Base-by-base conservation (phyloP, 192 early-diverging fungal species). In the Phycomyces nitens region DNA sequence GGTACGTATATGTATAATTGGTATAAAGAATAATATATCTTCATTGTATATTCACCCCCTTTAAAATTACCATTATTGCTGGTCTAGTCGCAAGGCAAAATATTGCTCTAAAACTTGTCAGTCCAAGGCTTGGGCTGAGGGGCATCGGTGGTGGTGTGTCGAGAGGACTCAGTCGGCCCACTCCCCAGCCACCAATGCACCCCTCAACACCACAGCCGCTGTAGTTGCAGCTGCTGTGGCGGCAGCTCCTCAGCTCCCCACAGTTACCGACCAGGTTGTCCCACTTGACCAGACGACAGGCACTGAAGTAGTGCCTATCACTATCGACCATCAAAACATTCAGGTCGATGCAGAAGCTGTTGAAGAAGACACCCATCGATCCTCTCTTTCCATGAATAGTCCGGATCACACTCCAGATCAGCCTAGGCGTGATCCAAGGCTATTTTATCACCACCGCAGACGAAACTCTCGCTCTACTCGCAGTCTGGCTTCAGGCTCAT, bases 81-180 rank as follows among this genome's bases (percentile, higher is more conserved):
- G 1, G 11, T 14, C 59, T 62, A 73, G 71, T 73, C 82, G 91
- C 59, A 89, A 90, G 58, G 91, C 91, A 55, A 92, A 89, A 51
- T 95, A 95, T 70, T 95, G 94, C 70, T 86, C 87, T 62, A 89
- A 89, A 65, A 64, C 73, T 27, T 92, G 90, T 52, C 88, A 90
- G 63, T 84, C 82, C 57, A 83, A 80, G 51, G 87, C 90, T 5
- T 92, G 90, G 90, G 83, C 80, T 21, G 86, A 88, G 54, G 88
- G 90, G 6, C 90, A 92, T 67, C 78, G 88, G 43, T 83, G 85
- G 84, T 92, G 90, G 90, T 92, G 90, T 67, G 80, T 84, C 6
- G 88, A 90, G 57, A 60, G 74, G 59, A 41, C 65, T 9, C 71
- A 73, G 22, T 56, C 54, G 11, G 21, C 40, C 21, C 60, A 62